Evolutionary conservation across 2,329 filamentous ascomycete genomes (phyloP).

Genomic region (Bipolaris gigantea): DNA sequence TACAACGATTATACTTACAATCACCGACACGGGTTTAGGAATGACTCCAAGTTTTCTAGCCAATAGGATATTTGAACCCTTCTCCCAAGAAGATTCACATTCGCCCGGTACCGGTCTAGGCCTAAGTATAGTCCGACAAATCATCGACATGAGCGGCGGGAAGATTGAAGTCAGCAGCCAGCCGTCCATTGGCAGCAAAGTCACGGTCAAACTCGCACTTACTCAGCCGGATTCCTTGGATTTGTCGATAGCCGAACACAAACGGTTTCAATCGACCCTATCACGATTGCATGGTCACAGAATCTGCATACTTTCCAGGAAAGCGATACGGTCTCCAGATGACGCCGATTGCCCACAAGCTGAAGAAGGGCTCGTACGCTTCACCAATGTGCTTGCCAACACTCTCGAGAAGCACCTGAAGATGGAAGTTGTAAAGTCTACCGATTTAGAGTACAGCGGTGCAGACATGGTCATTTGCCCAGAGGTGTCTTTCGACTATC

Average conservation of each 20-base stretch:
- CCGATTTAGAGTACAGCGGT: conserved; percentile 27
- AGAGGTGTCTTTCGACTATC: conserved; percentile 38
- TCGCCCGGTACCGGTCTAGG: conserved; percentile 31
- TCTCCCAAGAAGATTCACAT: conserved; percentile 39
- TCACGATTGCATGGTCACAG: conserved; percentile 24
- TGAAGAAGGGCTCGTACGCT: conserved; percentile 22
- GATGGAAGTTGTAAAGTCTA: conserved; percentile 32
- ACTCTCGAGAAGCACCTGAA: conserved; percentile 31
- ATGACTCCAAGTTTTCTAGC: conserved; percentile 41
- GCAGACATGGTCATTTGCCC: conserved; percentile 40
- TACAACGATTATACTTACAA: conserved; percentile 37
- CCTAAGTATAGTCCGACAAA: conserved; percentile 34
- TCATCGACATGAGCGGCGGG: conserved; percentile 34
- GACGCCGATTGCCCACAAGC: conserved; percentile 4
- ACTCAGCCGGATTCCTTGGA: conserved; percentile 4
- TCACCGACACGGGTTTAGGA: conserved; percentile 40
- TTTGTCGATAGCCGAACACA: conserved; percentile 3
- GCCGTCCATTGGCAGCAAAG: conserved; percentile 19
- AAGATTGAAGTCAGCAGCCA: conserved; percentile 34
- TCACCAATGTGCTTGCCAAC: conserved; percentile 23
- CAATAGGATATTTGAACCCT: conserved; percentile 39
- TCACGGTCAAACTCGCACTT: conserved; percentile 26
- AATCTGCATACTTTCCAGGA: conserved; percentile 32
- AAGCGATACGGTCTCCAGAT: background rate
- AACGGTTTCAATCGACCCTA: conserved; percentile 20